Evolutionary conservation across 495 filamentous ascomycete genomes (phyloP).

Genomic region (Tuber aestivum): DNA sequence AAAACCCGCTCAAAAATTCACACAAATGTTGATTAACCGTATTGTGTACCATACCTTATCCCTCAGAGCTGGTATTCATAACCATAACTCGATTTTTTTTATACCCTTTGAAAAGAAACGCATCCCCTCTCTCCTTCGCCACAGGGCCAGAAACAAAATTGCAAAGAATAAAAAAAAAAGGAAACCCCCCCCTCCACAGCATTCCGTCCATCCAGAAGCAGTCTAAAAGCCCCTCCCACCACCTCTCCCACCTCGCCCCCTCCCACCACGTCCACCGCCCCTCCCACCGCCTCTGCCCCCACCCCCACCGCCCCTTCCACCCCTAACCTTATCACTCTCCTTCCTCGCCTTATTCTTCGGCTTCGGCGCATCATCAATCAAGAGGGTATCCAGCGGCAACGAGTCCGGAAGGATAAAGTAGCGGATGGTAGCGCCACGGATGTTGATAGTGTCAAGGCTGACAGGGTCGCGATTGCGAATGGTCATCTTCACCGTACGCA

Average conservation of each 20-base stretch:
- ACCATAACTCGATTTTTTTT: not conserved
- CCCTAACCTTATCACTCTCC: constrained; percentile 65
- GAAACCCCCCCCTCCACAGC: too few relatives aligned
- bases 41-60: not conserved
- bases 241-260: constrained; percentile 26
- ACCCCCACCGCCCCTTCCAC: constrained; percentile 58
- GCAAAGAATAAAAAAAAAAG: constrained; percentile 17
- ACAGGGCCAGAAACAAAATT: not conserved
- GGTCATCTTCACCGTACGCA: constrained; percentile 94
- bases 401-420: constrained; percentile 94
- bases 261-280: constrained; percentile 54
- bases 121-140: not conserved
- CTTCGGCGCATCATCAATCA: constrained; percentile 94
- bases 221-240: constrained; percentile 34
- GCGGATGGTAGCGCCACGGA: constrained; percentile 85
- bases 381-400: constrained; percentile 83
- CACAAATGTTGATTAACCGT: not conserved
- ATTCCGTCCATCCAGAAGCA: constrained; percentile 11
- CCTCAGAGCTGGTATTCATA: not conserved
- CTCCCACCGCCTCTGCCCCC: constrained; percentile 53
- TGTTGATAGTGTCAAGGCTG: constrained; percentile 88
- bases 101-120: not conserved
- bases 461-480: constrained; percentile 76
- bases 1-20: not conserved
- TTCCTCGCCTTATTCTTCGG: constrained; percentile 99